A percentile compares a stretch with the other conserved stretches of the same genome.
Conservation (phyloP, 768 basidiomycete genomes). For the Mycena chlorophos region DNA sequence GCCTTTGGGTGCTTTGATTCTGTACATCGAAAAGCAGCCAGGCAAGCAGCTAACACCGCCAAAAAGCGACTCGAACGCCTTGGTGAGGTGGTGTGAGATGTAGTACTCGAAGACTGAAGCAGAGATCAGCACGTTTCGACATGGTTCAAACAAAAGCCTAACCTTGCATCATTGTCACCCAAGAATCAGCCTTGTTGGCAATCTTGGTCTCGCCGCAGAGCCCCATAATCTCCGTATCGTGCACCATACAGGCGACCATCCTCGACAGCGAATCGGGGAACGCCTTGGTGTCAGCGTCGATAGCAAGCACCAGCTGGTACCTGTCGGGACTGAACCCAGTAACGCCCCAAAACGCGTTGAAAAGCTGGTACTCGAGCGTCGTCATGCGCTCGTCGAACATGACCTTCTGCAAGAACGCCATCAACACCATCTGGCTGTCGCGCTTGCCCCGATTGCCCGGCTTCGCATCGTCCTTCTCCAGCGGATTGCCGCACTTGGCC, state of each 20-base stretch:
- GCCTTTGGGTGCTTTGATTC: slow-evolving; percentile 98
- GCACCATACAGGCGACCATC: slow-evolving; percentile 95
- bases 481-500: slow-evolving; percentile 92
- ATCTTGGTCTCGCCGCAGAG: slow-evolving; percentile 99
- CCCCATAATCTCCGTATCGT: slow-evolving; percentile 98
- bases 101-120: slow-evolving; percentile 98
- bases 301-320: slow-evolving; percentile 93
- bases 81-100: slow-evolving; percentile 98
- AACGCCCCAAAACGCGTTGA: slow-evolving; percentile 95
- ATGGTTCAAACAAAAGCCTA: slow-evolving; percentile 26
- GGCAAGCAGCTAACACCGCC: slow-evolving; percentile 99
- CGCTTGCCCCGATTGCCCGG: slow-evolving; percentile 99
- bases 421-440: slow-evolving; percentile 95
- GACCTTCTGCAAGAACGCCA: slow-evolving; percentile 97
- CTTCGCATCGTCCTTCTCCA: slow-evolving; percentile 85
- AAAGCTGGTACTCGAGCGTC: slow-evolving; percentile 99
- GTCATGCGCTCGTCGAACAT: slow-evolving; percentile 99
- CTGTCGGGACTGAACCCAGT: slow-evolving; percentile 95
- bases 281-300: slow-evolving; percentile 97
- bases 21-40: slow-evolving; percentile 99
- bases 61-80: slow-evolving; percentile 99
- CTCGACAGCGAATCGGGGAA: slow-evolving; percentile 97
- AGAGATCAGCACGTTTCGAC: background rate
- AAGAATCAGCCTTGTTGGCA: slow-evolving; percentile 97
- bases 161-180: slow-evolving; percentile 99